Percentiles rank a stretch among this genome's conserved stretches.
Evolutionary conservation across 441 rosid species (phyloP).

Genomic region (Lagerstroemia fauriei): DNA sequence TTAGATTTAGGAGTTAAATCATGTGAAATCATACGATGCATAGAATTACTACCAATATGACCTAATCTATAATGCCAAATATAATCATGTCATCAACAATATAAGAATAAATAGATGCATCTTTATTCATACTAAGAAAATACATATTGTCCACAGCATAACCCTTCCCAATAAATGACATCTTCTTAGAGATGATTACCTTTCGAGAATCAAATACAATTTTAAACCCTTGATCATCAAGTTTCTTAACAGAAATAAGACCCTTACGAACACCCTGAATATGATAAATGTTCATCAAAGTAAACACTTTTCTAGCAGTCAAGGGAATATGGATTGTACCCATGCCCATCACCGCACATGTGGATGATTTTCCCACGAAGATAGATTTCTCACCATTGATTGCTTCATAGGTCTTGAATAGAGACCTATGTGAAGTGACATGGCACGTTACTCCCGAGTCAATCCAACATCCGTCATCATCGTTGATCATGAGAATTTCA

Average conservation of each 20-base stretch:
- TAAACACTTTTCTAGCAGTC: background rate
- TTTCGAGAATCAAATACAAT: background rate
- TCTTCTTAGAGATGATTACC: background rate
- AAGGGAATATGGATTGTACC: background rate
- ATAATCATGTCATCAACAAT: background rate
- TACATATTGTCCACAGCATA: background rate
- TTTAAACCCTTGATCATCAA: background rate
- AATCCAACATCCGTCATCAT: no score
- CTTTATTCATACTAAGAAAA: background rate
- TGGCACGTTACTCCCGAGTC: no score
- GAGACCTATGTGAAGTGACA: no score
- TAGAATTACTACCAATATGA: background rate
- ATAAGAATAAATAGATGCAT: background rate
- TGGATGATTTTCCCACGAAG: background rate
- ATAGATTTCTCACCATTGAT: background rate
- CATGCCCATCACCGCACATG: background rate
- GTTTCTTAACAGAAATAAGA: background rate
- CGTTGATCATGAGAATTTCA: no score
- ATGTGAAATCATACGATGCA: background rate
- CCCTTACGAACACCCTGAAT: background rate
- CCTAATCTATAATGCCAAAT: background rate
- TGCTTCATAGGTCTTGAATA: background rate
- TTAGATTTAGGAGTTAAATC: background rate
- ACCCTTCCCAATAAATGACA: background rate
- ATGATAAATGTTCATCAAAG: background rate